Evolutionary conservation across 768 basidiomycete genomes (phyloP).

Genomic region (Lactarius deliciosus): DNA sequence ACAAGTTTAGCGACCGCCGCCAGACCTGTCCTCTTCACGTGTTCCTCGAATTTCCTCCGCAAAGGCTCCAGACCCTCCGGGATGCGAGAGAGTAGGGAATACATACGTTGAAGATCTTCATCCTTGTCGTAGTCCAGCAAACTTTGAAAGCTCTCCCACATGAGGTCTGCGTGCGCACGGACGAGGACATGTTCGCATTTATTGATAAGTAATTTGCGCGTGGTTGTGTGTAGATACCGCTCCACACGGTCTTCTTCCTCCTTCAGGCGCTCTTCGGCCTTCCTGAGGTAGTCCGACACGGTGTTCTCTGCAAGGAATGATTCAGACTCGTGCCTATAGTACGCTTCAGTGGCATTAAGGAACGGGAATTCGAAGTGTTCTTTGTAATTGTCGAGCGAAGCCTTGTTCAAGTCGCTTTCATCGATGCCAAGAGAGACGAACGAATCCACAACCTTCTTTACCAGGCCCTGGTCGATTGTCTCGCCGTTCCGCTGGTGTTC

Average conservation of each 20-base stretch:
- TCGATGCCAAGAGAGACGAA: conserved; percentile 95
- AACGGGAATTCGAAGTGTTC: conserved; percentile 90
- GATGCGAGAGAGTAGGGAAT: conserved; percentile 86
- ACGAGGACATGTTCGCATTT: conserved; percentile 94
- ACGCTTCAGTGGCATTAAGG: conserved; percentile 82
- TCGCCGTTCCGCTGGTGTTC: conserved; percentile 95
- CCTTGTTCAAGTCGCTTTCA: conserved; percentile 87
- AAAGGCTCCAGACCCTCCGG: conserved; percentile 88
- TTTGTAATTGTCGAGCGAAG: conserved; percentile 90
- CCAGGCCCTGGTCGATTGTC: conserved; percentile 85
- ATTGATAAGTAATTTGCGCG: conserved; percentile 73
- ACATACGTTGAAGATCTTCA: conserved; percentile 94
- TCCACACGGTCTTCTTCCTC: conserved; percentile 97
- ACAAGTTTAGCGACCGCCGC: conserved; percentile 73
- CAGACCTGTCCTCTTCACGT: conserved; percentile 89
- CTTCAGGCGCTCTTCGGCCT: conserved; percentile 86
- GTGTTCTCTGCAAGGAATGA: conserved; percentile 85
- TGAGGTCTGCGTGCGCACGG: conserved; percentile 73
- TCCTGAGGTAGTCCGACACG: conserved; percentile 93
- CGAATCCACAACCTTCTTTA: conserved; percentile 94
- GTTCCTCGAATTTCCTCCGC: conserved; percentile 89
- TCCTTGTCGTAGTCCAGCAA: conserved; percentile 92
- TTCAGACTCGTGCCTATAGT: conserved; percentile 91
- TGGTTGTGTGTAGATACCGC: conserved; percentile 86
- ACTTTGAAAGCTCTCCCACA: conserved; percentile 93